Conservation (phyloP, 257 asterid genomes). For the Nicotiana noctiflora region DNA sequence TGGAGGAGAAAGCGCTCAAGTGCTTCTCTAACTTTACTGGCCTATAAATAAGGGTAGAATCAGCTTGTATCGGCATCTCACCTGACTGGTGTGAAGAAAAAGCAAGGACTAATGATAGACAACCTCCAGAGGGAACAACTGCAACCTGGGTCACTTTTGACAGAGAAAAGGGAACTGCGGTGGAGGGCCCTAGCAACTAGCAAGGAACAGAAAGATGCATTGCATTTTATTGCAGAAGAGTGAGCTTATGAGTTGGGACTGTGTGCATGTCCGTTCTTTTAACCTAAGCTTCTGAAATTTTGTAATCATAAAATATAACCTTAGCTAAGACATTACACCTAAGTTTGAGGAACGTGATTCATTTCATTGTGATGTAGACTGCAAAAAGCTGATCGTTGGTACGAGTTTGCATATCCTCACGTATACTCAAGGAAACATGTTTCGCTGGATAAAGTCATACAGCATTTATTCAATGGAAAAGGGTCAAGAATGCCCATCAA, state of each 20-base stretch:
- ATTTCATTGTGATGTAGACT: neutral
- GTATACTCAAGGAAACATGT: neutral
- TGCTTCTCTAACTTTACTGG: constrained; percentile 53
- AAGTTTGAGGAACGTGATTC: neutral
- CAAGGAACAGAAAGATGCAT: neutral
- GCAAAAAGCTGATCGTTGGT: neutral
- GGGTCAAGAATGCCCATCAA: too few relatives aligned
- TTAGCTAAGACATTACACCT: neutral
- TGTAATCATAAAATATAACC: neutral
- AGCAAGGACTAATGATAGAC: neutral
- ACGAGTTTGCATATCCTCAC: neutral
- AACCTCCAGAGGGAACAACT: neutral
- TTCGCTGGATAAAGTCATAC: neutral
- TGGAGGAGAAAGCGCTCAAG: constrained; percentile 84
- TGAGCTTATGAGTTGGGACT: neutral
- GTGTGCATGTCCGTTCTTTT: neutral
- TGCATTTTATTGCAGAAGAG: neutral
- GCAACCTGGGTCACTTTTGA: neutral
- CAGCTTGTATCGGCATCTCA: neutral
- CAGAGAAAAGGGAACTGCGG: neutral
- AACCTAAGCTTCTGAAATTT: neutral
- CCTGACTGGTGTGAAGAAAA: neutral
- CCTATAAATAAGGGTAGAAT: constrained; percentile 24
- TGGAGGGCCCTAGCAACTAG: neutral
- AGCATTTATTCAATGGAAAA: too few relatives aligned